Conservation (phyloP, 2,329 filamentous ascomycete genomes). For the Thelonectria blattea region DNA sequence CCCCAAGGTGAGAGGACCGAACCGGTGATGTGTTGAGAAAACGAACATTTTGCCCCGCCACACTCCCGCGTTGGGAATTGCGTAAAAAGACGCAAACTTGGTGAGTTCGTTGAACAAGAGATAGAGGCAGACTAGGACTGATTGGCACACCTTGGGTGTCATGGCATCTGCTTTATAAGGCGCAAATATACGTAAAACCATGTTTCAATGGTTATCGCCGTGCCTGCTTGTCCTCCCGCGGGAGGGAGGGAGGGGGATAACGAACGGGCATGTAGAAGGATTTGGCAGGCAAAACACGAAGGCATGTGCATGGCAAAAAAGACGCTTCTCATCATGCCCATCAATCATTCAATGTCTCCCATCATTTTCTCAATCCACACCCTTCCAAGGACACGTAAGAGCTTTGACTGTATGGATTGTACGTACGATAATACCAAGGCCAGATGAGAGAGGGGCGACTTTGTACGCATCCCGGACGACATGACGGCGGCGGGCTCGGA, state of each 20-base stretch:
- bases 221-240: neutral
- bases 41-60: constrained; percentile 23
- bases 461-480: constrained; percentile 1
- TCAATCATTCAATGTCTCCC: constrained; percentile 3
- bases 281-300: neutral
- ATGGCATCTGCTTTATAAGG: constrained; percentile 7
- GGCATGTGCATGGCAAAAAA: neutral
- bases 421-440: constrained; percentile 10
- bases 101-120: constrained; percentile 23
- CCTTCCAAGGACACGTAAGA: constrained; percentile 19
- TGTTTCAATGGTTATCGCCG: constrained; percentile 4
- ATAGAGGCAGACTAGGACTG: constrained; percentile 15
- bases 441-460: neutral
- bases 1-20: neutral
- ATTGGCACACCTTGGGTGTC: constrained; percentile 12
- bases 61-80: constrained; percentile 24
- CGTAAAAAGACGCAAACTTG: constrained; percentile 42
- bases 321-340: constrained; percentile 6
- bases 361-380: neutral
- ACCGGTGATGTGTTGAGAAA: neutral
- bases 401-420: constrained; percentile 11
- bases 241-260: constrained; percentile 10
- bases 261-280: constrained; percentile 3
- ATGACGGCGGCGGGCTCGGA: constrained; percentile 1
- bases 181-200: constrained; percentile 20